phyloP scores from a whole-genome alignment of 108 stramenopile species.

The Epipyxis sp. region DNA sequence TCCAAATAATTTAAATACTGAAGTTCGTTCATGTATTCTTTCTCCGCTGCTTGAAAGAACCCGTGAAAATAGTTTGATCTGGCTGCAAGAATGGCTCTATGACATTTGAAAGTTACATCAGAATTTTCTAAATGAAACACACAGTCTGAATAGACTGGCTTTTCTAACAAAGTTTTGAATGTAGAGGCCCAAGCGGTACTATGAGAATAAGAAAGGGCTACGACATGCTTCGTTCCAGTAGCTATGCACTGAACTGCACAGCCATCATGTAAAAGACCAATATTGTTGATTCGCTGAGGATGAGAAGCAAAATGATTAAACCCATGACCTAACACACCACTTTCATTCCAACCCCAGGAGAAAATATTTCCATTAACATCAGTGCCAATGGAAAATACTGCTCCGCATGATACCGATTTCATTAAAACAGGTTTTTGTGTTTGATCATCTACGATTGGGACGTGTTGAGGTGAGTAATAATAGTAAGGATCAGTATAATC shows the following conservation, averaged over 20 bases:
- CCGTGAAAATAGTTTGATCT: conserved; percentile 9
- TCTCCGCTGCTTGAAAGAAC: neutral
- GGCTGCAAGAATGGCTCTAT: conserved; percentile 16
- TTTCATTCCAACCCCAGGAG: conserved; percentile 34
- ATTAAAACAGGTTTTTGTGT: neutral
- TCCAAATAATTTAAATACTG: neutral
- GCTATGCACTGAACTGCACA: neutral
- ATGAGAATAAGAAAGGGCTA: neutral
- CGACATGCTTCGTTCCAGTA: conserved; percentile 26
- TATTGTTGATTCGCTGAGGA: neutral
- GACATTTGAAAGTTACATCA: neutral
- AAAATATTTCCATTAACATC: conserved; percentile 3
- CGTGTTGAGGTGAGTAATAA: conserved; percentile 15
- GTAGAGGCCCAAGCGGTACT: conserved; percentile 3
- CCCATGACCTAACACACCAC: conserved; percentile 31
- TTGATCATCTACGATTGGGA: neutral
- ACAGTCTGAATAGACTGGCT: neutral
- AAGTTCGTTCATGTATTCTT: neutral
- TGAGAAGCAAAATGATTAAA: neutral
- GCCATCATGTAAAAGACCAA: neutral
- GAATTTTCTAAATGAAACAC: neutral
- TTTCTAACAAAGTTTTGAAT: neutral
- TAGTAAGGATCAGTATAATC: conserved; percentile 25
- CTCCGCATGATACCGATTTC: neutral
- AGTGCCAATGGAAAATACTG: conserved; percentile 13